Base-by-base conservation (phyloP, 2,329 filamentous ascomycete species). In the Amphichorda felina region DNA sequence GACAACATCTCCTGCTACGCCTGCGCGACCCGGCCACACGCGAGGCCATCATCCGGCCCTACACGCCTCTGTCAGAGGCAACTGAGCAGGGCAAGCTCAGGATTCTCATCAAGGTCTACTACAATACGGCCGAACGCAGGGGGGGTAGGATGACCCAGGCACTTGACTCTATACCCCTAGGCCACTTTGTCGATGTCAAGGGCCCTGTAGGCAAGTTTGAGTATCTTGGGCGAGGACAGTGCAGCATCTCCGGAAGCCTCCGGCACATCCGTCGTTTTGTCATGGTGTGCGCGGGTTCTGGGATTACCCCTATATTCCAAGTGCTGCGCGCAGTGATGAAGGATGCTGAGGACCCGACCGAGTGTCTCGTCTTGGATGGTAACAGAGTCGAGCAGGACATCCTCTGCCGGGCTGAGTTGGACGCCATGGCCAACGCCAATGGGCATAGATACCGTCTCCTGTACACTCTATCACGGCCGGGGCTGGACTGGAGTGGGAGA, bases 271-370 rank as follows among this genome's bases (percentile, higher is more conserved):
- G 68, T 35, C 70, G 69, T 10, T 85, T 94, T 54, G 65, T 82
- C 50, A 94, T 94, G 86, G 77, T 94, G 22, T 91, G 84, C 46
- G 88, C 72, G 11, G 88, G 88, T 5, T 84, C 75, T n/a, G 88
- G 88, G 1, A 82, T 95, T 49, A 94, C 88, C n/a, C 88, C 88
- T 0, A 83, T 94, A 43, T 91, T 79, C 52, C 83, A 91, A 50
- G 82, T 94, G 3, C 63, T 93, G 35, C 67, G 83, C 6, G 80
- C 83, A 0, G 72, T 93, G 0, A 70, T 87, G 54, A 64, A 70
- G 31, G 75, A 89, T 42, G 45, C 52, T 2, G 52, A 63, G 0
- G 83, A 89, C 48, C 44, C 55, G 8, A 91, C 83, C 1, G 60
- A 54, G 2, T 94, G 85, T 49, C 59, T 81, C 2, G 67, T 95